Evolutionary conservation across 176 grass and related monocot species (phyloP).

Genomic region (Thinopyrum elongatum): DNA sequence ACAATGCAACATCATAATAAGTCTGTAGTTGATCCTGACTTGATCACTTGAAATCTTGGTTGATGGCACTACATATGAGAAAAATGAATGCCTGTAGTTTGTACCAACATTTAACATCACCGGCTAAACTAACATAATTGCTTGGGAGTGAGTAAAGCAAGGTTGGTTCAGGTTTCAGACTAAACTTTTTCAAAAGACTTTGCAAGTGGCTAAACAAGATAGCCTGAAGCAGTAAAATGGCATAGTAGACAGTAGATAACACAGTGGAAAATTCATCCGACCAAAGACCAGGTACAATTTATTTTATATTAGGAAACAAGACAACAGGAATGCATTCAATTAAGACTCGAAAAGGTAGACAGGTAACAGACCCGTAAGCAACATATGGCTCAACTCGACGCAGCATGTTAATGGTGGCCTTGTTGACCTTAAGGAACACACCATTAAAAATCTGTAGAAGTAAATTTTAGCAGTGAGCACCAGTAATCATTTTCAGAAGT

Average conservation of each 20-base stretch:
- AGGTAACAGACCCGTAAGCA: constrained; percentile 68
- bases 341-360: background rate
- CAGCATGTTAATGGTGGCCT: constrained; percentile 92
- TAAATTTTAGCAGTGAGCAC: background rate
- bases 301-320: background rate
- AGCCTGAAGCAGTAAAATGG: background rate
- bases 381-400: constrained; percentile 94
- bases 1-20: background rate
- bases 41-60: background rate
- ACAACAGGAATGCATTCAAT: background rate
- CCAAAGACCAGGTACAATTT: background rate
- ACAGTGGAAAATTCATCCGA: background rate
- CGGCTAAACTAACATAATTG: background rate
- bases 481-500: background rate
- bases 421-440: constrained; percentile 96
- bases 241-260: background rate
- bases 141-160: background rate
- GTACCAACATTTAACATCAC: background rate
- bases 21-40: background rate
- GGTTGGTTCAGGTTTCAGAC: too few species aligned
- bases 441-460: constrained; percentile 80
- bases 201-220: background rate
- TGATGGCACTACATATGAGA: background rate
- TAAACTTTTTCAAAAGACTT: background rate
- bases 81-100: background rate